Evolutionary conservation across 176 grass and related monocot species (phyloP).

Genomic region (Hsuehochloa calcarea): DNA sequence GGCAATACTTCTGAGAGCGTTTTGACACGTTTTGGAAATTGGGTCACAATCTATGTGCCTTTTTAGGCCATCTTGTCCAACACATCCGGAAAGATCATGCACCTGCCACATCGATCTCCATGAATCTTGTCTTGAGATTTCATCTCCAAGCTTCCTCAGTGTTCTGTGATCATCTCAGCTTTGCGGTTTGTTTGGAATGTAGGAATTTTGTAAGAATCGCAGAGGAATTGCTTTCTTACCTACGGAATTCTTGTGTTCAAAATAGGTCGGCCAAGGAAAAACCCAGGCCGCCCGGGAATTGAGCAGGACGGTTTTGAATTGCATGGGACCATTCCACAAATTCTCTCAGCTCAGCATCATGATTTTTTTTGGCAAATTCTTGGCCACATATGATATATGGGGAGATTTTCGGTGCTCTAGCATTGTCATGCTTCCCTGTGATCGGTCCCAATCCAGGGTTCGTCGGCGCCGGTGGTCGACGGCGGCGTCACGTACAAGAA

Average conservation of each 20-base stretch:
- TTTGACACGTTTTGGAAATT: slow-evolving; percentile 19
- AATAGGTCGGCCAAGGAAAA: too few species aligned
- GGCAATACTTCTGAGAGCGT: not conserved
- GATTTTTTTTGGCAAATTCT: not conserved
- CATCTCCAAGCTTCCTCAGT: not conserved
- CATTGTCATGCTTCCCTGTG: slow-evolving; percentile 15
- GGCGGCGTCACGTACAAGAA: slow-evolving; percentile 63
- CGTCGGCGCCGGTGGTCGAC: slow-evolving; percentile 48
- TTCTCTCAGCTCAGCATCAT: not conserved
- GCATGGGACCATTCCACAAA: not conserved
- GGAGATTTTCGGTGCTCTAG: not conserved
- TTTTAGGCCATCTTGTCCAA: not conserved
- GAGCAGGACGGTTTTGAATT: too few species aligned
- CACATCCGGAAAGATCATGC: not conserved
- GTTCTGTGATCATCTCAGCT: not conserved
- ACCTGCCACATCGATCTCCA: not conserved
- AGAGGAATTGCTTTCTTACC: not conserved
- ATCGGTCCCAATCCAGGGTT: slow-evolving; percentile 73
- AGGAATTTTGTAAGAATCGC: not conserved
- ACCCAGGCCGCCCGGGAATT: too few species aligned
- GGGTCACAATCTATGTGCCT: not conserved
- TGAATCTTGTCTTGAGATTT: not conserved
- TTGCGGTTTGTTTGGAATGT: not conserved
- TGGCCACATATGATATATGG: not conserved
- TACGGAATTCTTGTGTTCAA: not conserved